Evolutionary conservation across 2,329 filamentous ascomycete species (phyloP).

Genomic region (Ilyonectria robusta): DNA sequence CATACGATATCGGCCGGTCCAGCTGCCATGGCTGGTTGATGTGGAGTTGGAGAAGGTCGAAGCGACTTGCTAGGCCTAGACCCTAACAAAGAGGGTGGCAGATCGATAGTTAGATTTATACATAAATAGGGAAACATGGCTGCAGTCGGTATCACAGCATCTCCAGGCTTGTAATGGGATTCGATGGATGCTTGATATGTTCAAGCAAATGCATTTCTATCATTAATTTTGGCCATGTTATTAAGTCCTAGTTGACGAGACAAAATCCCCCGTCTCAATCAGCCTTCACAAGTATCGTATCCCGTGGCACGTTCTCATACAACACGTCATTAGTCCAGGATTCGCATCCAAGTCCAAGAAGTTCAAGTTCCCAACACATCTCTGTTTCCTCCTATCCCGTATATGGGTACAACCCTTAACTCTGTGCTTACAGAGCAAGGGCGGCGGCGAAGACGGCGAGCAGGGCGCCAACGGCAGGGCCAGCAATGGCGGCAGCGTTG

Average conservation of each 20-base stretch:
- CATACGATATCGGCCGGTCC: conserved; percentile 55
- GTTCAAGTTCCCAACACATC: not conserved
- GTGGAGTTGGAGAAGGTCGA: conserved; percentile 56
- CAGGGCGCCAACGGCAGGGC: conserved; percentile 47
- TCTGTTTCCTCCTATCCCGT: conserved; percentile 6
- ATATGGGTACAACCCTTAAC: not conserved
- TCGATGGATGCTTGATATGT: conserved; percentile 23
- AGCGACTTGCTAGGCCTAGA: not conserved
- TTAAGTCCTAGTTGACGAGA: conserved; percentile 21
- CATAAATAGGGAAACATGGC: not conserved
- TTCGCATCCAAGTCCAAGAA: not conserved
- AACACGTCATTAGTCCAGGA: conserved; percentile 12
- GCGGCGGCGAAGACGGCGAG: conserved; percentile 51
- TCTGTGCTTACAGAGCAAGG: conserved; percentile 50
- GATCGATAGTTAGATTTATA: not conserved
- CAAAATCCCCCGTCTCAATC: conserved; percentile 1
- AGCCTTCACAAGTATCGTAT: conserved; percentile 19
- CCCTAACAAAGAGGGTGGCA: not conserved
- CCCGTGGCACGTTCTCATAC: conserved; percentile 11
- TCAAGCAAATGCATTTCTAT: conserved; percentile 35
- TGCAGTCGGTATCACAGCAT: not conserved
- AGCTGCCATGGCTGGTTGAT: conserved; percentile 69
- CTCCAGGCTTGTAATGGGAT: not conserved
- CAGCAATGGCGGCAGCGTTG: conserved; percentile 43
- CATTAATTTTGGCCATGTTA: conserved; percentile 33